Conservation (phyloP, 306 rosid genomes). For the Casuarina equisetifolia region DNA sequence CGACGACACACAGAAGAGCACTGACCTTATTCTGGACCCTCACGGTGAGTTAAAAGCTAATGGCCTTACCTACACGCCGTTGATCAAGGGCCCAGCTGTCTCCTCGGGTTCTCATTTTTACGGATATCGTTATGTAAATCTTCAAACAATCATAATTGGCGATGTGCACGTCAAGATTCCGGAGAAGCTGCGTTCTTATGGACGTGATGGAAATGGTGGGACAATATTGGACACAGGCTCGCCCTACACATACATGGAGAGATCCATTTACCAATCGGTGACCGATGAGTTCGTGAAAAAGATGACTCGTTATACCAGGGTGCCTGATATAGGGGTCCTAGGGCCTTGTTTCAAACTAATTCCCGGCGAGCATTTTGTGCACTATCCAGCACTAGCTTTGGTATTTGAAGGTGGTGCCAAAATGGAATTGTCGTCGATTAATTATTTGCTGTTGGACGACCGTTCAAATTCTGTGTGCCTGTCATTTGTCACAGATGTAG, state of each 20-base stretch:
- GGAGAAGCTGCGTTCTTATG: background rate
- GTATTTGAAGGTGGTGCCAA: background rate
- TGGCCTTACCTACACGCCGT: constrained; percentile 8
- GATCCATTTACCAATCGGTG: constrained; percentile 7
- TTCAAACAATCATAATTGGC: constrained; percentile 9
- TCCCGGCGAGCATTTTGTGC: too few species aligned
- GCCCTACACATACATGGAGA: background rate
- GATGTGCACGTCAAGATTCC: background rate
- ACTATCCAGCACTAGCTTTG: background rate
- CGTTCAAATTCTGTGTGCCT: background rate
- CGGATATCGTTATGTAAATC: constrained; percentile 1
- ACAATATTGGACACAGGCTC: background rate
- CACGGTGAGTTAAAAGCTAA: background rate
- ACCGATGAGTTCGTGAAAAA: background rate
- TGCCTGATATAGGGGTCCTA: background rate
- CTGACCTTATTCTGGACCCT: background rate
- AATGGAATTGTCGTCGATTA: constrained; percentile 1
- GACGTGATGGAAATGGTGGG: constrained; percentile 1
- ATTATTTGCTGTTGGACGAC: background rate
- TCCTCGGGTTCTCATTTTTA: background rate
- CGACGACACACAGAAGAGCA: background rate
- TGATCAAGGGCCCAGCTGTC: background rate
- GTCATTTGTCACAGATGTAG: constrained; percentile 4
- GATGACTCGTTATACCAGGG: constrained; percentile 6
- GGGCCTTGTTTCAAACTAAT: constrained; percentile 16